Evolutionary conservation across 164 flowering plant species (phyloP), one percentile per base, ranked within the genome.

Genomic region (Euptelea pleiosperma): DNA sequence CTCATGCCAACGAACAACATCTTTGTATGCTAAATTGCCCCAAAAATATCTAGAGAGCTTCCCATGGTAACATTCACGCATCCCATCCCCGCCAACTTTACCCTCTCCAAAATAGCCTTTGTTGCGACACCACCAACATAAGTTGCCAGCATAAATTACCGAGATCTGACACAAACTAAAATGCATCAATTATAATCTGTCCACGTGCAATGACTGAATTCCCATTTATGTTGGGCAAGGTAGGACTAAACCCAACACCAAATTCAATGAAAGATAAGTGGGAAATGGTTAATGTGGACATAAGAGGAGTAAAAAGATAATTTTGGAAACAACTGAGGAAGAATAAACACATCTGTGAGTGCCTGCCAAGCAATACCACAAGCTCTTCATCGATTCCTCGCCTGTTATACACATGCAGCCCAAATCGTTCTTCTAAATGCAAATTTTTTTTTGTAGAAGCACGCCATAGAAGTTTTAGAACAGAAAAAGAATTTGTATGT

Each of bases 301-400:
- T n/a, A n/a, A n/a, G n/a, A n/a, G n/a, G n/a, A n/a, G n/a, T n/a
- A n/a, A n/a, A n/a, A n/a, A n/a, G n/a, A n/a, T 8, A 1, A 18
- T 6, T 1, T 4, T 16, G 18, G 47, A 7, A 43, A 43, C 16
- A 16, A n/a, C n/a, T n/a, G n/a, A 4, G 11, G 9, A 43, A 3
- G 6, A 8, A 15, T 21, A 31, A 39, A 81, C 96, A 31, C 25
- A 87, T 96, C 61, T 87, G 88, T 16, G 91, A 87, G 71, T 69
- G 65, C 55, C 34, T 74, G 36, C 98, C 96, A 48, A 92, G 90
- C 70, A 89, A 69, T 14, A 79, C 70, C 42, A 92, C 96, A 47
- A 89, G 96, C 73, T 89, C 96, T 72, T 87, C 93, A 28, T 89
- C 98, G 35, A 89, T 89, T 55, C 98, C 98, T 62, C 89, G 61